Evolutionary conservation across 1,284 basidiomycete species (phyloP), one percentile per base, ranked within the genome.

Genomic region (Lignosus rhinocerotis): DNA sequence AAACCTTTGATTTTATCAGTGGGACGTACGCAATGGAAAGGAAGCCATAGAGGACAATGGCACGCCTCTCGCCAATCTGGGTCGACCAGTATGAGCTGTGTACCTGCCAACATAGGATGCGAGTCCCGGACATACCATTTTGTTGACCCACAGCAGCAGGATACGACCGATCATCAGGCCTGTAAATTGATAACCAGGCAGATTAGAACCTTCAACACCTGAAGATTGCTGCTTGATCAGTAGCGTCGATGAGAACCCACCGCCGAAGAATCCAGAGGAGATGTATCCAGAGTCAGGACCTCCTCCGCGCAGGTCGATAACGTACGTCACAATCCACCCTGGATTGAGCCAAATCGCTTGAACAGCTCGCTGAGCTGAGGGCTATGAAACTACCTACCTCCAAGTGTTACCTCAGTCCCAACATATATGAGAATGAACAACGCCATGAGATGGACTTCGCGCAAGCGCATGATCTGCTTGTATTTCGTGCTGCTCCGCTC

Each of bases 261-360:
- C 80, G 51, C 76, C 78, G 60, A 78, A 82, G 67, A 82, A 82
- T 21, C 81, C 81, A 1, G 79, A 73, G 5, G 80, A 78, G 63
- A 82, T 78, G 64, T 82, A 83, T 11, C 80, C 81, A 38, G 79
- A 75, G 0, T 76, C 79, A 0, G 77, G 66, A 0, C 81, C 81
- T 39, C 82, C 81, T 0, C 71, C 72, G 7, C 81, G 75, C 10
- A 75, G 71, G 10, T 77, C 63, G n/a, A 77, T 76, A 36, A 82
- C 70, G 56, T 78, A 83, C 1, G 80, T 82, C 19, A 83, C 81
- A 50, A 79, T 82, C 81, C 81, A 81, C 0, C 80, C 79, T 80
- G 34, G 7, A 25, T 2, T 25, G 4, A 2, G 4, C 25, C 25
- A 25, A 0, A 16, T 2, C 16, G 7, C 16, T 6, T 3, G 1